Percentiles rank a stretch among this genome's conserved stretches.
phyloP scores from a whole-genome alignment of 2,329 filamentous ascomycete species.

The Mariannaea elegans region DNA sequence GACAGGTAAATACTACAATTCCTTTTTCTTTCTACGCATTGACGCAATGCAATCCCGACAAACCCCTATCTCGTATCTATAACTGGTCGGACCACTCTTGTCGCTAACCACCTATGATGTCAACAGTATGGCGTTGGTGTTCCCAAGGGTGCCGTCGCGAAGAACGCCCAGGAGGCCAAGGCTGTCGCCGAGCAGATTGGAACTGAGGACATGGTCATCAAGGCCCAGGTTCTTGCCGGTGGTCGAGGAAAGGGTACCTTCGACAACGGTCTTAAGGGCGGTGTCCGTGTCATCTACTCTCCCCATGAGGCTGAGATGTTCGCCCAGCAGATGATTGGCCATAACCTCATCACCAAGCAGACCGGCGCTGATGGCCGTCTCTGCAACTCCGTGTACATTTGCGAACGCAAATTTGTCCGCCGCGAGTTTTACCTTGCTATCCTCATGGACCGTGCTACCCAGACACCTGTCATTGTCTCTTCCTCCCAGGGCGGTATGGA shows the following conservation, averaged over 20 bases:
- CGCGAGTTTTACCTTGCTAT: conserved; percentile 99
- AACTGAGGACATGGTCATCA: conserved; percentile 98
- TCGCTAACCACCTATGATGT: conserved; percentile 34
- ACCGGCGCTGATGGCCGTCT: conserved; percentile 92
- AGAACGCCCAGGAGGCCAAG: conserved; percentile 87
- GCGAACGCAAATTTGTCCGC: conserved; percentile 99
- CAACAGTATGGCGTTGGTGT: conserved; percentile 91
- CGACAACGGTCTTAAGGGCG: conserved; percentile 98
- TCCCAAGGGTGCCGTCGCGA: conserved; percentile 88
- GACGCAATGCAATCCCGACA: conserved; percentile 1
- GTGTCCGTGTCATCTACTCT: conserved; percentile 98
- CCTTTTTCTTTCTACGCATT: conserved; percentile 18
- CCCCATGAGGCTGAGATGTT: conserved; percentile 97
- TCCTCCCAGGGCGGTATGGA: conserved; percentile 99
- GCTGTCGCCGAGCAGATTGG: conserved; percentile 89
- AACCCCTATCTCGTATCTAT: conserved; percentile 25
- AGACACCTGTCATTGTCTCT: conserved; percentile 94
- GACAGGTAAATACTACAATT: conserved; percentile 60
- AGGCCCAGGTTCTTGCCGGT: conserved; percentile 97
- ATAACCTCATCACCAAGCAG: conserved; percentile 99
- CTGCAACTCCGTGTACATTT: conserved; percentile 98
- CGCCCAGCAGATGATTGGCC: conserved; percentile 98
- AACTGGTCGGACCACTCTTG: conserved; percentile 17
- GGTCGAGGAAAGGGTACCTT: conserved; percentile 98
- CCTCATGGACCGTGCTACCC: conserved; percentile 94